phyloP scores from a whole-genome alignment of 257 asterid species.

The Fraxinus anomala region DNA sequence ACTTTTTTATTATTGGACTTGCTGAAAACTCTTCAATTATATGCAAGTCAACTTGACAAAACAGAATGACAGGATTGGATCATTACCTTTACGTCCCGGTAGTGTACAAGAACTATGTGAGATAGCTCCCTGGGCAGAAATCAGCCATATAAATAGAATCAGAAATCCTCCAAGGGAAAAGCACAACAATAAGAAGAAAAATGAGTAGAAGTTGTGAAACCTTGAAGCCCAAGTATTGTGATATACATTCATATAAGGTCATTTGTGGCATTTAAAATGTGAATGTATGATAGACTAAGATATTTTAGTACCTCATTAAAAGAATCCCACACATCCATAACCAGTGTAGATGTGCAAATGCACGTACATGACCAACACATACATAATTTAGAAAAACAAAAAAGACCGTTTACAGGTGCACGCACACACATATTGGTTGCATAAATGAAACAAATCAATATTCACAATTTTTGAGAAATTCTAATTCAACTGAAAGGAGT shows the following conservation, averaged over 20 bases:
- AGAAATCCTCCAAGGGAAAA: constrained; percentile 21
- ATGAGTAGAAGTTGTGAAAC: constrained; percentile 8
- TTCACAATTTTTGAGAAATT: not conserved
- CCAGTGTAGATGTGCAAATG: not conserved
- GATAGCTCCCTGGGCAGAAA: constrained; percentile 76
- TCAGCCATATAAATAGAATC: constrained; percentile 29
- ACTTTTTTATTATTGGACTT: not conserved
- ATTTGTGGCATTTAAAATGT: not conserved
- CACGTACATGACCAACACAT: not conserved
- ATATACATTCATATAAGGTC: not conserved
- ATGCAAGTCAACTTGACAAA: constrained; percentile 14
- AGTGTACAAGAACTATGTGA: constrained; percentile 94
- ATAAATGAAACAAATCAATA: not conserved
- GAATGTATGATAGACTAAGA: not conserved
- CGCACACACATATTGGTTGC: not conserved
- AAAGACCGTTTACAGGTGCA: not conserved
- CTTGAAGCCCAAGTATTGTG: not conserved
- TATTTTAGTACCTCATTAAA: not conserved
- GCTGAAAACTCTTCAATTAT: not conserved
- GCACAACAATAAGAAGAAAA: not conserved
- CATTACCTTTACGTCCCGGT: constrained; percentile 91
- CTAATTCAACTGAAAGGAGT: not conserved
- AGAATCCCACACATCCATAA: not conserved
- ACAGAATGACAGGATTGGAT: constrained; percentile 9
- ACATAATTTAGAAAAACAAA: not conserved